Evolutionary conservation across 2,329 filamentous ascomycete genomes (phyloP), one percentile per base, ranked within the genome.

Genomic region (Arthrobotrys sinensis): DNA sequence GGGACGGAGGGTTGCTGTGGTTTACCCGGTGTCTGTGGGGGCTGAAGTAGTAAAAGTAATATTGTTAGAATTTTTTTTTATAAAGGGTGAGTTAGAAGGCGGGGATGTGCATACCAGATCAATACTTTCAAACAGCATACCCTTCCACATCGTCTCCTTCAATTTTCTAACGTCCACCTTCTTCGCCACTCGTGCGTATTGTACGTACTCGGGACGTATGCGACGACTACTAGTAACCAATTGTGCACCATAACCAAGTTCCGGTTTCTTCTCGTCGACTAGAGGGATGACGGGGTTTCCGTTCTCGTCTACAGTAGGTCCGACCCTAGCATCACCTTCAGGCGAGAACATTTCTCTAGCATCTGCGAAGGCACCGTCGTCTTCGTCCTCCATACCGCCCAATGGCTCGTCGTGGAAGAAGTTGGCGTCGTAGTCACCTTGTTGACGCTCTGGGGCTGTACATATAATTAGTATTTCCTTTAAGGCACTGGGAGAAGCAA

Each of bases 351-450:
- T 90, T 81, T 96, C 93, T 53, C 91, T 87, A 34, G 93, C 93
- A 83, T 96, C 93, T 3, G 92, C 91, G 84, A 96, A 96, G 82
- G 92, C 91, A 76, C 88, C 86, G 57, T 92, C 91, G 67, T 92
- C 91, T 14, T 60, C 55, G 48, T 91, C 90, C 32, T 88, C 87
- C 16, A 88, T 87, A 21, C 93, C 89, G 1, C 91, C 90, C 80
- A 94, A 86, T 1, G 89, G 91, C 81, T 95, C 93, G 82, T 98
- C 96, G 82, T 96, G 92, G 86, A 98, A 99, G 88, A 98, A 99
- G 84, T 98, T 92, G 76, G 96, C 95, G 83, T 98, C 94, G 84
- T 98, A 99, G 83, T 96, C 91, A 78, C 94, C 94, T 81, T 79
- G 66, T 62, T 75, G 28, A 48, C 78, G 50, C 75, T 81, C 21